Evolutionary conservation across 306 rosid genomes (phyloP), one percentile per base, ranked within the genome.

Genomic region (Glycine tomentella): DNA sequence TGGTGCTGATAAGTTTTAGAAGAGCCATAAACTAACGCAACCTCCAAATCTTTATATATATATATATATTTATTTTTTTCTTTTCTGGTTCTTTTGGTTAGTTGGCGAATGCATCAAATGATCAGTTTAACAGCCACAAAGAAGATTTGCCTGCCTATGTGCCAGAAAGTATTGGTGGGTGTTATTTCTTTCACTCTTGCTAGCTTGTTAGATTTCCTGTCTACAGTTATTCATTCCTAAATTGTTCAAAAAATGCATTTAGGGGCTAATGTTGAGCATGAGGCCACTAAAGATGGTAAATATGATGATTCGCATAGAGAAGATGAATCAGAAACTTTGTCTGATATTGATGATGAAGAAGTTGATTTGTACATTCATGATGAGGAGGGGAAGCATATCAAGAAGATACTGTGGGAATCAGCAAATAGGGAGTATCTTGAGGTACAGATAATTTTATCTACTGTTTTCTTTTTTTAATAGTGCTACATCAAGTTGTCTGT

Each of bases 291-390:
- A 84, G 82, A 77, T 55, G 75, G 75, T 61, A 17, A 69, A 4
- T 9, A 34, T 80, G 82, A 65, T 38, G 80, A 82, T 20, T 80
- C 78, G 36, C 49, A 45, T 74, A 11, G 45, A 56, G 87, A 80
- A 58, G 85, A 83, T 17, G 91, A 89, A 51, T 87, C 95, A 6
- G 95, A 88, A 80, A 87, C 80, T 55, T 77, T 91, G 2, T 89
- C 95, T 38, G 95, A 91, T 70, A 87, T 91, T 10, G 91, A 91
- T 83, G 95, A 91, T 56, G 55, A 51, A 72, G 95, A 91, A 83
- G 91, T 92, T 79, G 78, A 69, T 77, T 87, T 84, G 67, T 92
- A 90, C 80, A 87, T 92, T 62, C 75, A 80, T 81, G 87, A 84
- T 51, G 94, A 90, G 81, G 87, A 82, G 65, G 94, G 89, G 84